These are phyloP conservation scores for Lentinula sp. DNA, from an alignment of 768 basidiomycete species.

Conservation along the genomic window DNA sequence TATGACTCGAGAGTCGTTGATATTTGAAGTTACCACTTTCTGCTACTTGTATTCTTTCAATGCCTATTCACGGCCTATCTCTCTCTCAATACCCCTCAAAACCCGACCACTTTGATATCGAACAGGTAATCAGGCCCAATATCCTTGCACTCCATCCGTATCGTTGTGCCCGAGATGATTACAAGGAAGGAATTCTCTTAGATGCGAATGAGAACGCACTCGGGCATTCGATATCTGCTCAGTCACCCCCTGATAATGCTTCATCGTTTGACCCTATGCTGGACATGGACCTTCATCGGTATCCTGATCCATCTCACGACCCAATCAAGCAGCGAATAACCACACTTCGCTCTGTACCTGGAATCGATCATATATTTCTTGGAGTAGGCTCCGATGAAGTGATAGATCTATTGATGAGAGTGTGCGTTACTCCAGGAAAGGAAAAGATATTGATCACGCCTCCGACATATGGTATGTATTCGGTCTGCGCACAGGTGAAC, in stretches of 20 bases:
- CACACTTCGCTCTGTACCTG: constrained; percentile 61
- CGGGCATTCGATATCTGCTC: constrained; percentile 70
- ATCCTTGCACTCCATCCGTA: constrained; percentile 90
- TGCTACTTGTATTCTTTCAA: constrained; percentile 14
- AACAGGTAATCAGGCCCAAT: constrained; percentile 84
- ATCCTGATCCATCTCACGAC: constrained; percentile 88
- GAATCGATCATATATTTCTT: constrained; percentile 70
- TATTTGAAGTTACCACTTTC: too few species aligned
- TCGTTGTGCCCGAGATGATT: constrained; percentile 95
- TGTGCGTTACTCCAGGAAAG: constrained; percentile 71
- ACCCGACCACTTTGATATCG: constrained; percentile 82
- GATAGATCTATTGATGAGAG: constrained; percentile 89
- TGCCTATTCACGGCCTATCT: constrained; percentile 62
- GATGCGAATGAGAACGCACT: constrained; percentile 98
- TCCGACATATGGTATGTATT: constrained; percentile 98
- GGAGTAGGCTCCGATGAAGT: constrained; percentile 97
- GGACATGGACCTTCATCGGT: constrained; percentile 70
- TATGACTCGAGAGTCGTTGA: too few species aligned
- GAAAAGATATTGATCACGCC: constrained; percentile 89
- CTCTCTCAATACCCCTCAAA: constrained; percentile 33
- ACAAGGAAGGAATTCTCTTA: constrained; percentile 82
- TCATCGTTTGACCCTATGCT: constrained; percentile 30
- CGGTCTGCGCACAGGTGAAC: constrained; percentile 92
- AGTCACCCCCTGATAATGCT: constrained; percentile 16
- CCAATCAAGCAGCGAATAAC: constrained; percentile 75